phyloP scores from a whole-genome alignment of 768 basidiomycete species.

The Tricholoma saponaceum region DNA sequence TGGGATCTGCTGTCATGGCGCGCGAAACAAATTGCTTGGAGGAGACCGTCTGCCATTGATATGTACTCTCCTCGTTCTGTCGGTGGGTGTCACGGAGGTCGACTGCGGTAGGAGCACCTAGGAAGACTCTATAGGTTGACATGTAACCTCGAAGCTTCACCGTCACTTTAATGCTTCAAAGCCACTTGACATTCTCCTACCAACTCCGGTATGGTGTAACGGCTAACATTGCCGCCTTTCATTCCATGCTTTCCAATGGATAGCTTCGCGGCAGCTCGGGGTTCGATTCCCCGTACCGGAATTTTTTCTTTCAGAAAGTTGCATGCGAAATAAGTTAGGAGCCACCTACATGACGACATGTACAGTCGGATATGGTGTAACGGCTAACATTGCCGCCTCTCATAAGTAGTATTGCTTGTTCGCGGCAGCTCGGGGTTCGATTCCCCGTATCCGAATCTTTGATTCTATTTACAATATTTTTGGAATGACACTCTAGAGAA shows the following conservation, averaged over 20 bases:
- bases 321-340: too few species aligned
- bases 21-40: slow-evolving; percentile 11
- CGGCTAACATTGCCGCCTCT: slow-evolving; percentile 64
- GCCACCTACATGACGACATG: neutral
- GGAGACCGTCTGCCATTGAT: slow-evolving; percentile 46
- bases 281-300: slow-evolving; percentile 57
- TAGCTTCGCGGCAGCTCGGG: slow-evolving; percentile 45
- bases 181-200: neutral
- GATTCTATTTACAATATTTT: slow-evolving; percentile 15
- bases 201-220: slow-evolving; percentile 49
- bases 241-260: slow-evolving; percentile 4
- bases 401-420: slow-evolving; percentile 17
- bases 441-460: slow-evolving; percentile 46
- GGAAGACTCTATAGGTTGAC: slow-evolving; percentile 44
- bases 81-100: slow-evolving; percentile 31
- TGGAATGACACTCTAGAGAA: too few species aligned
- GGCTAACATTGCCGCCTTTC: slow-evolving; percentile 60
- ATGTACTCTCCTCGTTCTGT: slow-evolving; percentile 27
- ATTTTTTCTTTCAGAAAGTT: slow-evolving; percentile 15
- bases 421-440: slow-evolving; percentile 56
- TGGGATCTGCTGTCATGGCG: neutral
- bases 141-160: neutral
- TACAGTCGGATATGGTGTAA: slow-evolving; percentile 48
- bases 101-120: slow-evolving; percentile 41
- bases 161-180: too few species aligned